Evolutionary conservation across 495 filamentous ascomycete species (phyloP).

Genomic region (Penicillium diatomitis): DNA sequence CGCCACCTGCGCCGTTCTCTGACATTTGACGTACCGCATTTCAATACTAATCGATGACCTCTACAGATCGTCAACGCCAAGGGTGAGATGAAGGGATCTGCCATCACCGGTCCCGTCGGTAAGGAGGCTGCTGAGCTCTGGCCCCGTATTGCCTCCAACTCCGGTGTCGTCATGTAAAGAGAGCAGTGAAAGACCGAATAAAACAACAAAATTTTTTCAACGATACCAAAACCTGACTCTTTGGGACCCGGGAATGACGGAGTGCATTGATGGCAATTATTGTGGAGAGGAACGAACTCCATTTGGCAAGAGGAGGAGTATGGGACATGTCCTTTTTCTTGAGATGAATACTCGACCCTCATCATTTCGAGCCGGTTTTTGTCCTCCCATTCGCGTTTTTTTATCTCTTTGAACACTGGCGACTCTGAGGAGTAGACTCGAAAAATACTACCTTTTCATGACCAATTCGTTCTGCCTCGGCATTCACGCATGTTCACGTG

Average conservation of each 20-base stretch:
- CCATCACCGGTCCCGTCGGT: conserved; percentile 97
- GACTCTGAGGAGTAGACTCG: conserved; percentile 19
- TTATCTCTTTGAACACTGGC: conserved; percentile 18
- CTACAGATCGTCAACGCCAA: conserved; percentile 97
- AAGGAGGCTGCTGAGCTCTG: conserved; percentile 99
- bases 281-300: conserved; percentile 9
- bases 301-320: conserved; percentile 4
- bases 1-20: too few relatives aligned
- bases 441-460: conserved; percentile 17
- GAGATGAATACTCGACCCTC: conserved; percentile 21
- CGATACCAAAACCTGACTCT: conserved; percentile 34
- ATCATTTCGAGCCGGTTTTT: conserved; percentile 23
- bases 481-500: too few relatives aligned
- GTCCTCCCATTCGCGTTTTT: conserved; percentile 21
- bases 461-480: neutral
- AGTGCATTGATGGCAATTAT: conserved; percentile 24
- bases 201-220: conserved; percentile 26
- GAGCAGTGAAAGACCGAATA: conserved; percentile 18
- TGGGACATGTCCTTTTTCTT: conserved; percentile 16
- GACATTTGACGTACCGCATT: neutral
- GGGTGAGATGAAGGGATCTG: conserved; percentile 99
- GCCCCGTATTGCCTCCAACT: conserved; percentile 99
- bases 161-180: conserved; percentile 97
- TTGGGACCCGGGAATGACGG: conserved; percentile 20
- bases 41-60: neutral